Evolutionary conservation across 768 basidiomycete genomes (phyloP).

Genomic region (Hortiboletus campestris): DNA sequence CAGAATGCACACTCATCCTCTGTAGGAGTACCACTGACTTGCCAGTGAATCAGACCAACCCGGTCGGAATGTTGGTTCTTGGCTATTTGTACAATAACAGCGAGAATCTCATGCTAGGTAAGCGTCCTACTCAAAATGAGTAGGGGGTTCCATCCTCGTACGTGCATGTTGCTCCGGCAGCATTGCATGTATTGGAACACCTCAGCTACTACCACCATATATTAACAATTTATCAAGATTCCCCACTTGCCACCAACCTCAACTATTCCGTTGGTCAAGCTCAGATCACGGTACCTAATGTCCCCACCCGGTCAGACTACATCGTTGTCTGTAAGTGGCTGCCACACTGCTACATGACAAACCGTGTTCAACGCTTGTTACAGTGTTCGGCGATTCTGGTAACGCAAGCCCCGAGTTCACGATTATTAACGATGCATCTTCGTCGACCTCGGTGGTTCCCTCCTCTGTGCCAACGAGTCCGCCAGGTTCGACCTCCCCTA

Average conservation of each 20-base stretch:
- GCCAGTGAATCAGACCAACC: slow-evolving; percentile 30
- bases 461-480: slow-evolving; percentile 2
- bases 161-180: not conserved
- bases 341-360: too few species aligned
- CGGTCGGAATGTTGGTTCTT: slow-evolving; percentile 31
- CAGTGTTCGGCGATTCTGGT: slow-evolving; percentile 42
- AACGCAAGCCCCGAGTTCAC: slow-evolving; percentile 41
- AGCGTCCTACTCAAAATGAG: slow-evolving; percentile 4
- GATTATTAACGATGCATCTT: slow-evolving; percentile 57
- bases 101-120: slow-evolving; percentile 33
- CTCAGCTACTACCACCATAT: not conserved
- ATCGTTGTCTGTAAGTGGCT: slow-evolving; percentile 37
- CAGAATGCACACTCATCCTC: slow-evolving; percentile 34
- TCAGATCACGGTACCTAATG: slow-evolving; percentile 36
- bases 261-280: slow-evolving; percentile 32
- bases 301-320: slow-evolving; percentile 31
- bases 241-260: slow-evolving; percentile 37
- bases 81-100: slow-evolving; percentile 25
- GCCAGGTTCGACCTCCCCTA: slow-evolving; percentile 2
- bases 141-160: not conserved
- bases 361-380: not conserved
- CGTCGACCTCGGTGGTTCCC: slow-evolving; percentile 23
- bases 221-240: slow-evolving; percentile 22
- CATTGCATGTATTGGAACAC: not conserved
- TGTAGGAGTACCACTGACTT: slow-evolving; percentile 20